Percentiles rank a stretch among this genome's conserved stretches.
Conservation (phyloP, 2,329 filamentous ascomycete species). For the Penicillium sp. region DNA sequence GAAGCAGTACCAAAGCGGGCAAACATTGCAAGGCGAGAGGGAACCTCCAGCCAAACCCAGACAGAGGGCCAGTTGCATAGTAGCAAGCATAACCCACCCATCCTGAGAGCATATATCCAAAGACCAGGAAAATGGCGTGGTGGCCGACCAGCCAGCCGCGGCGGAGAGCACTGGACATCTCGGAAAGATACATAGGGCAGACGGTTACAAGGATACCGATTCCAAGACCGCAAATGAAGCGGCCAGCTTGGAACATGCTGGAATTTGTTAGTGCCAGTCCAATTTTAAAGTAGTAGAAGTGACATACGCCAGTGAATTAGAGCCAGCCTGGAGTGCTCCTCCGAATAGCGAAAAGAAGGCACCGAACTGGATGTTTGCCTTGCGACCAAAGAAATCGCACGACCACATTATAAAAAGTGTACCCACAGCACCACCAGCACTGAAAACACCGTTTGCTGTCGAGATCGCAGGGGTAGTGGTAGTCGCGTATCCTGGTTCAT, state of each 20-base stretch:
- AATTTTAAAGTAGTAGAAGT: background rate
- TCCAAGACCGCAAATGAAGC: conserved; percentile 43
- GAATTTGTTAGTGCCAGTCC: conserved; percentile 1
- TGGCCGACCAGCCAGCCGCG: conserved; percentile 48
- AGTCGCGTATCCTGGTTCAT: conserved; percentile 46
- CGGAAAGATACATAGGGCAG: conserved; percentile 47
- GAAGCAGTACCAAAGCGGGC: conserved; percentile 40
- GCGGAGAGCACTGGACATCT: conserved; percentile 41
- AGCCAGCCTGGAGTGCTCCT: conserved; percentile 48
- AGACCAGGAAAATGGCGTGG: conserved; percentile 48
- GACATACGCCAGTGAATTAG: conserved; percentile 43
- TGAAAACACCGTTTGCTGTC: conserved; percentile 50
- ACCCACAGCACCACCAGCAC: conserved; percentile 49
- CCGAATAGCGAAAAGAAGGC: conserved; percentile 46
- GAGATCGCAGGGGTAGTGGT: conserved; percentile 49
- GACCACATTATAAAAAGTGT: conserved; percentile 52
- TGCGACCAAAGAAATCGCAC: conserved; percentile 44
- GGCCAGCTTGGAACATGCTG: conserved; percentile 47
- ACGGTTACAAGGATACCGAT: conserved; percentile 46
- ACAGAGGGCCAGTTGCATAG: conserved; percentile 36
- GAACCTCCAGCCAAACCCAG: conserved; percentile 47
- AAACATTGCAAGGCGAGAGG: conserved; percentile 44
- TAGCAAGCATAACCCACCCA: conserved; percentile 49
- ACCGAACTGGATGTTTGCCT: conserved; percentile 49
- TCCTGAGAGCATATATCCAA: conserved; percentile 46